Conservation (phyloP, 1,139 yeast genomes). For the Suzukiozyma palmioleophila region DNA sequence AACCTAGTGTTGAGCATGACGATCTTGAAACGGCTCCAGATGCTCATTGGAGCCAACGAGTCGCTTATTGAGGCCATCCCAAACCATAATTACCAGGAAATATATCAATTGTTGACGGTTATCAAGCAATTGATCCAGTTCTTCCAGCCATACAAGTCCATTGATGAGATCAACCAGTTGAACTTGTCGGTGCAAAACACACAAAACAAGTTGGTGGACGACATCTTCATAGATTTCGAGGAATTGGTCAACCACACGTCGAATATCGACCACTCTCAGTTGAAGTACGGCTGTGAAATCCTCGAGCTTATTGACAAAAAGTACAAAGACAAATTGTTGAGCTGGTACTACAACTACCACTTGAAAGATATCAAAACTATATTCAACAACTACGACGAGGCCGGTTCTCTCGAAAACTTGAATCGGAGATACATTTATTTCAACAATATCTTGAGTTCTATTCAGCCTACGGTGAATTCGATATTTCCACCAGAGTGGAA, state of each 20-base stretch:
- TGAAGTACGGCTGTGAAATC: slow-evolving; percentile 65
- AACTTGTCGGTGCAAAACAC: slow-evolving; percentile 60
- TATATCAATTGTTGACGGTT: slow-evolving; percentile 65
- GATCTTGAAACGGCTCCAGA: slow-evolving; percentile 78
- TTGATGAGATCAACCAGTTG: slow-evolving; percentile 72
- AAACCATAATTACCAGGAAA: slow-evolving; percentile 55
- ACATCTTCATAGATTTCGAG: slow-evolving; percentile 73
- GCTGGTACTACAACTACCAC: slow-evolving; percentile 71
- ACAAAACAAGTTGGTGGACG: slow-evolving; percentile 64
- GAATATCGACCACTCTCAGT: slow-evolving; percentile 19
- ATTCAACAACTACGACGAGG: slow-evolving; percentile 79
- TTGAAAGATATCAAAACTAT: slow-evolving; percentile 72
- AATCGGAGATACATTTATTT: slow-evolving; percentile 78
- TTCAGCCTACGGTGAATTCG: slow-evolving; percentile 46
- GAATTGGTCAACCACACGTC: slow-evolving; percentile 21
- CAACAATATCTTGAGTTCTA: slow-evolving; percentile 61
- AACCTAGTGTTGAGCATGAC: slow-evolving; percentile 84
- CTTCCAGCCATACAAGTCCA: slow-evolving; percentile 79
- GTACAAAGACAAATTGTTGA: slow-evolving; percentile 57
- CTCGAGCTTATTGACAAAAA: slow-evolving; percentile 63
- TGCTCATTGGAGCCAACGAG: slow-evolving; percentile 75
- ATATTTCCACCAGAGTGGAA: slow-evolving; percentile 74
- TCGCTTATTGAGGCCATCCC: slow-evolving; percentile 49
- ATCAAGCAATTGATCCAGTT: slow-evolving; percentile 73
- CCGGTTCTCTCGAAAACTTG: slow-evolving; percentile 87